Evolutionary conservation across 2,329 filamentous ascomycete species (phyloP), one percentile per base, ranked within the genome.

Genomic region (Leptographium wingfieldii): DNA sequence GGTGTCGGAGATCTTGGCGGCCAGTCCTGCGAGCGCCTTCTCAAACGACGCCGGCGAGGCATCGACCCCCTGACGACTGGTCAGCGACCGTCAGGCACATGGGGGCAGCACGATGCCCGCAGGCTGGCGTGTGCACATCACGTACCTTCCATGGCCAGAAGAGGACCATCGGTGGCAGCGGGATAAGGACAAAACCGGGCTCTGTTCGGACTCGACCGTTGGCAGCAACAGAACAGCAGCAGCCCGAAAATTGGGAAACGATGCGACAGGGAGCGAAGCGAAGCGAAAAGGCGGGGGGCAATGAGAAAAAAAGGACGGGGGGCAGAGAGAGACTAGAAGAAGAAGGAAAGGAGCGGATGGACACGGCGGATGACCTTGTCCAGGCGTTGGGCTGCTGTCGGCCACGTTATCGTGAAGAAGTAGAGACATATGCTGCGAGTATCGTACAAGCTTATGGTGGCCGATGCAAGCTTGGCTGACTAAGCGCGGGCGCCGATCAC

Each of bases 41-140:
- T 99, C 94, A 70, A 97, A 99, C 4, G 87, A 89, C 57, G 91
- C 92, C 31, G 94, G 87, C 65, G 92, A 95, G 70, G 82, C 87
- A 71, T 87, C 82, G 69, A 89, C 82, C 73, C 83, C 82, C 90
- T 95, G 68, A 11, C 16, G 33, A 35, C 33, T 22, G n/a, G 49
- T 60, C 40, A 55, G 29, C n/a, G 46, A 43, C 53, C 33, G 33
- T 5, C 33, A 10, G 33, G 33, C 33, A 35, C 33, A 35, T 35
- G 33, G n/a, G 29, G 57, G 14, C 49, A 46, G 11, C 10, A 19
- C 14, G 4, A 19, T n/a, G 43, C 43, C 43, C 7, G 19, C 43
- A 46, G 7, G 40, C 14, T 5, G 4, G 19, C 43, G 19, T 46
- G 43, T 3, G 40, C 40, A 19, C 5, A 14, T n/a, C 16, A 40